Evolutionary conservation across 2,329 filamentous ascomycete species (phyloP), one percentile per base, ranked within the genome.

Genomic region (Bipolaris victoriae): DNA sequence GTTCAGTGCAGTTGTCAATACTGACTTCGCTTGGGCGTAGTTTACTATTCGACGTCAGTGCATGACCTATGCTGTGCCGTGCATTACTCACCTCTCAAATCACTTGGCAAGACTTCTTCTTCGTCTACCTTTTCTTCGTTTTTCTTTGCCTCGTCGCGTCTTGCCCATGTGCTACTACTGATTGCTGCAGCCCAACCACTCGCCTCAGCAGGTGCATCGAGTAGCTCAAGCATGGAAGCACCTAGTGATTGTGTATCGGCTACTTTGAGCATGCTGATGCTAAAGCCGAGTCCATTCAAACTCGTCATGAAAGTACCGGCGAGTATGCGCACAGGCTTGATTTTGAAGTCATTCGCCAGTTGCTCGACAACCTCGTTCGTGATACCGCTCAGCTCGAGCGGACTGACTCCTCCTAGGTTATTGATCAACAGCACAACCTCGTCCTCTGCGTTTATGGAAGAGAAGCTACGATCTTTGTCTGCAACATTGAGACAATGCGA

Each of bases 321-420:
- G 36, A 90, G 79, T 44, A 88, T 82, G 39, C 88, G 78, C 22
- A 83, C 81, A 0, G 87, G 87, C 64, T 82, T 83, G 66, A 90
- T 86, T 31, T 82, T 80, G 71, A 86, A 88, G 56, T 80, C 78
- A 31, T 77, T 78, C 56, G 82, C 80, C 41, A 91, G 77, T 68
- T 90, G 88, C 40, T 80, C 78, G 5, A 86, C 80, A 6, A 89
- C 84, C 72, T 90, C 88, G n/a, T 84, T 81, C 1, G 88, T 87
- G 67, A 92, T 89, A 18, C 87, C 90, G 47, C 88, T 87, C 66
- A 92, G 76, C 73, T 92, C 90, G 31, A 93, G 81, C 24, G 85
- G 83, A 68, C 87, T 90, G 33, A 92, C 86, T 15, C 89, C 88
- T 43, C 88, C 90, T 1, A 92, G 82, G 72, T 92, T 92, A 76